phyloP scores from a whole-genome alignment of 495 filamentous ascomycete species.

The Pseudotulostoma volvatum region DNA sequence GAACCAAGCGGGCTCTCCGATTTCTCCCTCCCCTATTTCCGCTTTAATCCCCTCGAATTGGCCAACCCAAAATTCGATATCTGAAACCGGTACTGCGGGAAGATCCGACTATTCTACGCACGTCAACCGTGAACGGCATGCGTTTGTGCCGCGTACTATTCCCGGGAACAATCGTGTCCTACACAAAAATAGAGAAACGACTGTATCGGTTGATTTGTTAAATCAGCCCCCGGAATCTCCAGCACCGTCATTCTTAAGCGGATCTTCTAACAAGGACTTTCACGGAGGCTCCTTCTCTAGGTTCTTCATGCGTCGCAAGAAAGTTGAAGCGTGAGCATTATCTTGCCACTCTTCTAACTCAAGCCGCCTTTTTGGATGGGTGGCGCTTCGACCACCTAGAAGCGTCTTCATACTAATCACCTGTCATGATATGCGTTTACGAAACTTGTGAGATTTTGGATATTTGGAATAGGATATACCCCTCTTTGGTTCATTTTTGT shows the following conservation, averaged over 20 bases:
- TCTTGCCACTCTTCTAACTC: not conserved
- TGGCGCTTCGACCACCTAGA: slow-evolving; percentile 18
- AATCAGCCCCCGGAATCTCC: slow-evolving; percentile 65
- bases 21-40: not conserved
- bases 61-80: slow-evolving; percentile 5
- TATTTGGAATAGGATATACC: too few relatives aligned
- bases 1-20: slow-evolving; percentile 4
- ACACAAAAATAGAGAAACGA: slow-evolving; percentile 35
- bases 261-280: slow-evolving; percentile 9
- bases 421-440: too few relatives aligned
- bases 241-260: slow-evolving; percentile 12
- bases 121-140: slow-evolving; percentile 22
- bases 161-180: slow-evolving; percentile 16
- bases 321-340: slow-evolving; percentile 19
- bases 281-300: slow-evolving; percentile 16
- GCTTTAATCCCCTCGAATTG: not conserved
- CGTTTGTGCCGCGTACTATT: slow-evolving; percentile 7
- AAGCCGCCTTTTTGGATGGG: slow-evolving; percentile 18
- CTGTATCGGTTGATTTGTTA: slow-evolving; percentile 67
- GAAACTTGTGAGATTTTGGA: too few relatives aligned
- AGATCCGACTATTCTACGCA: slow-evolving; percentile 26
- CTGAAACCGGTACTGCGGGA: slow-evolving; percentile 8
- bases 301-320: slow-evolving; percentile 28
- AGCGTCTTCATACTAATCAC: slow-evolving; percentile 21
- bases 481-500: too few relatives aligned